These are phyloP conservation scores for Phytophthora pistaciae DNA, from an alignment of 352 stramenopile species.

Conservation along the genomic window DNA sequence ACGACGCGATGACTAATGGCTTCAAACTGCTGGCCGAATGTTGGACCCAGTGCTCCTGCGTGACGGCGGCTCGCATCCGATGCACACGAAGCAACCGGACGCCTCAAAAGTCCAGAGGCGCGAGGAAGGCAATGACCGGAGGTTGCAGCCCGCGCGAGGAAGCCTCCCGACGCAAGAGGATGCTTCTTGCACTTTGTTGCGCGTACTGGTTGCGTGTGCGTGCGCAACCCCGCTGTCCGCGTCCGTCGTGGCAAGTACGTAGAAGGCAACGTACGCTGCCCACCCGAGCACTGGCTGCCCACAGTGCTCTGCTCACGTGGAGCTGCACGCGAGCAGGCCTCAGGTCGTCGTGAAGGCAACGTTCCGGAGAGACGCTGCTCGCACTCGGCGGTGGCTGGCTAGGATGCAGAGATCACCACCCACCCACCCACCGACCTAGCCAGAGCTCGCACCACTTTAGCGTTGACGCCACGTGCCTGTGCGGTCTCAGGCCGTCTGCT, in stretches of 20 bases:
- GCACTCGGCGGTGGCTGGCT: not conserved
- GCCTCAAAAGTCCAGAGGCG: not conserved
- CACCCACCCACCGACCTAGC: not conserved
- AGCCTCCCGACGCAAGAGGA: not conserved
- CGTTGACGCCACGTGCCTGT: constrained; percentile 4
- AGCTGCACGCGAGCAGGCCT: no score
- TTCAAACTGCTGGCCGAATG: not conserved
- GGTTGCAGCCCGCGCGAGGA: not conserved
- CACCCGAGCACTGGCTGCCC: no score
- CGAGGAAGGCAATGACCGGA: not conserved
- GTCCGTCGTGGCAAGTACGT: not conserved
- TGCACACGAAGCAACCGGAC: not conserved
- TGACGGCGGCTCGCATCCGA: no score
- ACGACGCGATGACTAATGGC: not conserved
- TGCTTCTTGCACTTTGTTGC: not conserved
- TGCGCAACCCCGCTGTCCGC: not conserved
- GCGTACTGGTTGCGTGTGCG: not conserved
- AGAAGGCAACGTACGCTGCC: not conserved
- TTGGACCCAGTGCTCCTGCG: not conserved
- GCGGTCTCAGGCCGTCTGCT: constrained; percentile 5
- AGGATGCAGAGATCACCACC: not conserved
- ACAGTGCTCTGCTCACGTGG: not conserved
- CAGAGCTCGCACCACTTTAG: not conserved
- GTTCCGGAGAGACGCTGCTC: not conserved
- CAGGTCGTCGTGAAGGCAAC: no score